phyloP scores from a whole-genome alignment of 805 yeast genomes.

The Candida dajiaensis region DNA sequence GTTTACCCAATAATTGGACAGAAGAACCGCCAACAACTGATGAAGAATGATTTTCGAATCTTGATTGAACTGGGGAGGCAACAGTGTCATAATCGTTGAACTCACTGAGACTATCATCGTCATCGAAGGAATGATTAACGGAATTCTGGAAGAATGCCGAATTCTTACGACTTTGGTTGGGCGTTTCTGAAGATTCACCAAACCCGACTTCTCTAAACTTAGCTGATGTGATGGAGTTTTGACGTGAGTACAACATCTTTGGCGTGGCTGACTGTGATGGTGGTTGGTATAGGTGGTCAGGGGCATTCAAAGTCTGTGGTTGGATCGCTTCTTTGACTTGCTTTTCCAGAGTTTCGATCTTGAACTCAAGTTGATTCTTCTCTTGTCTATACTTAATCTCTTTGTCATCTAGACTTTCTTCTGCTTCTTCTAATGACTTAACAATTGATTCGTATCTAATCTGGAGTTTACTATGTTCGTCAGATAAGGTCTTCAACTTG shows the following conservation, averaged over 20 bases:
- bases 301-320: conserved; percentile 12
- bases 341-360: conserved; percentile 15
- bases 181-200: conserved; percentile 46
- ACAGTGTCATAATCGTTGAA: conserved; percentile 10
- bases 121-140: background rate
- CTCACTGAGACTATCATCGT: conserved; percentile 9
- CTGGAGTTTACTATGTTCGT: conserved; percentile 22
- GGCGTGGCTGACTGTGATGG: background rate
- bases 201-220: conserved; percentile 27
- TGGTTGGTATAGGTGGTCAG: conserved; percentile 3
- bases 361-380: conserved; percentile 13
- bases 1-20: conserved; percentile 64
- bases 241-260: conserved; percentile 7
- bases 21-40: conserved; percentile 27
- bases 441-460: conserved; percentile 17
- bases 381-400: conserved; percentile 14
- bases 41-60: conserved; percentile 7
- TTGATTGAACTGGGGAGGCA: conserved; percentile 16
- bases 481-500: conserved; percentile 17
- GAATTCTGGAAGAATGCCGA: conserved; percentile 6
- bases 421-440: conserved; percentile 22
- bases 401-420: conserved; percentile 19
- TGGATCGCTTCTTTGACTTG: conserved; percentile 12
- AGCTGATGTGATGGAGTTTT: conserved; percentile 16
- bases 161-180: conserved; percentile 27